Evolutionary conservation across 768 basidiomycete genomes (phyloP), one percentile per base, ranked within the genome.

Genomic region (Leccinum olivaceopallidum): DNA sequence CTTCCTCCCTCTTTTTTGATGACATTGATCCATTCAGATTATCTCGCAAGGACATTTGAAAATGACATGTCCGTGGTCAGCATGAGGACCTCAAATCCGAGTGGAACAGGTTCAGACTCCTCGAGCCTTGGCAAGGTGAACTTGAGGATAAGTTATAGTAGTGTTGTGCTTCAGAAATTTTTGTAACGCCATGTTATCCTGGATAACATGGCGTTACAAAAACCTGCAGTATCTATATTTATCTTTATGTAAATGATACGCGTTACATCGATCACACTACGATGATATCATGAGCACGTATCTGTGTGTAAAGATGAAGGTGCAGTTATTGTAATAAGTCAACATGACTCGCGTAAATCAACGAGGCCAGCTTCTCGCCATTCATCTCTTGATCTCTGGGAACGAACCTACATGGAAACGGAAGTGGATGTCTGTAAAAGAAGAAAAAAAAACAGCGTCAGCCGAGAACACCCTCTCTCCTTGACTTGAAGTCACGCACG

Each of bases 1-100:
- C 14, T 5, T 12, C 6, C 5, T 47, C n/a, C 6, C 4, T 12
- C 20, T 4, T 5, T 39, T 50, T 39, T 22, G 3, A 34, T 66
- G 3, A 65, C 3, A 18, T 16, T 3, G n/a, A 14, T 57, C 14
- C 8, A 13, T 48, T 14, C 24, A 65, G 64, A 5, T 12, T 49
- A 1, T 62, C 64, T 16, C 52, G 56, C 10, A 66, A 20, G 26
- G 64, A 65, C 14, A 18, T 49, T 1, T 7, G 56, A 18, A 65
- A 65, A 18, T 49, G 64, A 22, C 64, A 65, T 6, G 22, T 62
- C 12, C 28, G 28, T 28, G 1, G 8, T 5, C 1, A 24, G 4
- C 61, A 62, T 14, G 0, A 0, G 28, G 5, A 22, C 2, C 39
- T 62, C 12, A 2, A 5, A 7, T 7, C 8, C 6, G n/a, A n/a